Base-by-base conservation (phyloP, 768 basidiomycete species). In the Hericium erinaceus region DNA sequence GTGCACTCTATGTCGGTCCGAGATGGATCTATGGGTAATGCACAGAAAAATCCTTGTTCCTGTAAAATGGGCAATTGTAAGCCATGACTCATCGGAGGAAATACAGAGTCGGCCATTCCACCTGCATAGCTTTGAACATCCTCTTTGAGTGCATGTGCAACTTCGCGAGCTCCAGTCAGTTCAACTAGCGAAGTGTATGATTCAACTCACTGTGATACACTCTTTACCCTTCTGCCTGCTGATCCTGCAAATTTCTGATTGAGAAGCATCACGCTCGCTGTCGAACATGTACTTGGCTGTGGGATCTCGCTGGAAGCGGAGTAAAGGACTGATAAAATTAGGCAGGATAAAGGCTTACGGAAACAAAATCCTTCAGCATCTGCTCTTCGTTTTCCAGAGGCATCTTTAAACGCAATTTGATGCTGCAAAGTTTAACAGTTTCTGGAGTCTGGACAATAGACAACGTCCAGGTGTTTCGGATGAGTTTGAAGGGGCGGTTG, bases 121-220 rank as follows among this genome's bases (percentile, higher is more conserved):
- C 83, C 80, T 88, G 87, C 86, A 91, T 89, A 41, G 84, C 79
- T 65, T 78, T 72, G 64, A 89, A 87, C 55, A 87, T 62, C 58
- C 75, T 70, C 60, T 77, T 86, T 11, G 84, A 78, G 56, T 80
- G 74, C 83, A 85, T 81, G 68, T 77, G 75, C 60, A 84, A 65
- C 84, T 89, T 60, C 46, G 53, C 37, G 6, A 8, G 33, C 33
- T 10, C 33, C 33, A 2, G 33, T 33, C 33, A 33, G 9, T 33
- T 33, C 33, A 33, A 33, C 44, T 4, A 46, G 44, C 33, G 6
- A 46, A 46, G 12, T 38, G 55, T 20, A 28, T 9, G 56, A 9
- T 22, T 26, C 44, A 15, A 69, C 79, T 58, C 62, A 85, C 82
- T 60, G 68, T 75, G 60, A 84, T 78, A 67, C 84, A 88, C 55